Percentiles rank a stretch among this genome's conserved stretches.
These are phyloP conservation scores for Myochromella boudieri DNA, from an alignment of 768 basidiomycete species.

Conservation along the genomic window DNA sequence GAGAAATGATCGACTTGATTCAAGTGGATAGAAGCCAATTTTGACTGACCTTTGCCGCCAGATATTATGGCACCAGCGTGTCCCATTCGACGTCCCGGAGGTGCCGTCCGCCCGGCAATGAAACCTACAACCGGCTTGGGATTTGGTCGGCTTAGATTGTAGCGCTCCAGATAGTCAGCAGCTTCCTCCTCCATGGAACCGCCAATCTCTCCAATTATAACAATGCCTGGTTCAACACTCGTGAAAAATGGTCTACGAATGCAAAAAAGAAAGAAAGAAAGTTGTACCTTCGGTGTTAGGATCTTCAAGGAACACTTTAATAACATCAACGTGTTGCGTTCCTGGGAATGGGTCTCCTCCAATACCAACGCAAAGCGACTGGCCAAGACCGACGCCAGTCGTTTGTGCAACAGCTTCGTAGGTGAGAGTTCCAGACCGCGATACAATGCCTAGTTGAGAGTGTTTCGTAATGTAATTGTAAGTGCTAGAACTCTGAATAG, in stretches of 20 bases:
- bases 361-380: conserved; percentile 95
- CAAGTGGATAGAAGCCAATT: background rate
- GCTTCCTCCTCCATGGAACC: conserved; percentile 99
- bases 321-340: conserved; percentile 91
- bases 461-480: background rate
- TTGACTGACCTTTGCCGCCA: conserved; percentile 83
- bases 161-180: conserved; percentile 89
- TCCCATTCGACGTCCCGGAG: conserved; percentile 97
- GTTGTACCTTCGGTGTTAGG: conserved; percentile 83
- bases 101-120: conserved; percentile 97
- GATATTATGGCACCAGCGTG: conserved; percentile 98
- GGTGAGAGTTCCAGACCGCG: conserved; percentile 93
- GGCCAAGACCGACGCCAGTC: conserved; percentile 92
- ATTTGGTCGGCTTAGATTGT: conserved; percentile 83
- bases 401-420: conserved; percentile 99
- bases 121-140: conserved; percentile 98
- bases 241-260: background rate
- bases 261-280: background rate
- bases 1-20: conserved; percentile 1
- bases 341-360: conserved; percentile 98
- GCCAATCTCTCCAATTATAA: conserved; percentile 98
- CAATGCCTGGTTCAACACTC: conserved; percentile 68
- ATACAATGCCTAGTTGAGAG: conserved; percentile 77
- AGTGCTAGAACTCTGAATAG: conserved; percentile 1
- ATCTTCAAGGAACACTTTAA: conserved; percentile 96